Percentiles rank a stretch among this genome's conserved stretches.
phyloP scores from a whole-genome alignment of 106 monocot species.

The Phalaenopsis equestris region DNA sequence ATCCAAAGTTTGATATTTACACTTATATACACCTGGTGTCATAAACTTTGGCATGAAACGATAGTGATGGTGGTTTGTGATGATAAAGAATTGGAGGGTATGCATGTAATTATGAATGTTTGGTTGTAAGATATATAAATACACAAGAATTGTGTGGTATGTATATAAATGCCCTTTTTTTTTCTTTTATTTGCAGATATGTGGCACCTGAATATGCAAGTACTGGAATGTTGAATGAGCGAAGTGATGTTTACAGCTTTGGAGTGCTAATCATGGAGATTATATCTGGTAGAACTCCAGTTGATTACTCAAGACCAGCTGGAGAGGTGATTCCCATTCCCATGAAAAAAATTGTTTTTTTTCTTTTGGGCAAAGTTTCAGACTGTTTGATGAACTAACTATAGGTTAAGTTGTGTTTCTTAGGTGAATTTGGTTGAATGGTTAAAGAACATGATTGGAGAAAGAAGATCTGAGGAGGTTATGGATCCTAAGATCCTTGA shows the following conservation, averaged over 20 bases:
- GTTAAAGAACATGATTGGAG: constrained; percentile 72
- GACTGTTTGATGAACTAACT: background rate
- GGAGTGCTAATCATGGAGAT: constrained; percentile 53
- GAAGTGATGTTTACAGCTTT: constrained; percentile 56
- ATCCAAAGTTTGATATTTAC: too few species aligned
- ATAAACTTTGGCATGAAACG: too few species aligned
- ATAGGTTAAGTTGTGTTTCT: background rate
- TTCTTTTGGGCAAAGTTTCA: background rate
- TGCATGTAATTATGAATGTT: too few species aligned
- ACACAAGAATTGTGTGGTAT: too few species aligned
- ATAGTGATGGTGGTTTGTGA: too few species aligned
- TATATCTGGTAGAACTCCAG: constrained; percentile 44
- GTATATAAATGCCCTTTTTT: too few species aligned
- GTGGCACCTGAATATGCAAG: constrained; percentile 53
- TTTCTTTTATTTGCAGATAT: constrained; percentile 20
- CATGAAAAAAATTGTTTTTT: background rate
- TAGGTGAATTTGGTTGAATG: constrained; percentile 81
- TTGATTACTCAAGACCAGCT: constrained; percentile 39
- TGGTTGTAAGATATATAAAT: too few species aligned
- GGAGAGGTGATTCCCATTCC: constrained; percentile 43
- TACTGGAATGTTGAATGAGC: constrained; percentile 59
- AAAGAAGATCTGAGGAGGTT: constrained; percentile 53
- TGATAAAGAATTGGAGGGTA: too few species aligned
- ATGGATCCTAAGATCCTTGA: constrained; percentile 66
- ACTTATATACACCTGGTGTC: too few species aligned